Conservation (phyloP, 208 protist genomes). For the Herpetomonas samuelpessoai region DNA sequence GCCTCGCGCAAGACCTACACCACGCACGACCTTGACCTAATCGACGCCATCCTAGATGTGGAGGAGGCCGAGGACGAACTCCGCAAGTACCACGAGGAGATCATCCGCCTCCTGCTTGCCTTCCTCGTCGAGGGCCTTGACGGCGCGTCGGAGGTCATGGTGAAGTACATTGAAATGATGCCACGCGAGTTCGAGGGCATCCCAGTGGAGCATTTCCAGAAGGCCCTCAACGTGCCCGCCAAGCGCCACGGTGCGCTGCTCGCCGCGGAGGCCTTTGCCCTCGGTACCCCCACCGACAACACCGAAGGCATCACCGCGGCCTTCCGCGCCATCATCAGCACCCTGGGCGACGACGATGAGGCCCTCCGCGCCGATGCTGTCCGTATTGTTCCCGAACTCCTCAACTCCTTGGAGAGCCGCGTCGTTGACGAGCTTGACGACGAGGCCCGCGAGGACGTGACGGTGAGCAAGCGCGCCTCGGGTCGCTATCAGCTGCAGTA, state of each 20-base stretch:
- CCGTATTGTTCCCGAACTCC: conserved; percentile 52
- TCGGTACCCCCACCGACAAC: conserved; percentile 63
- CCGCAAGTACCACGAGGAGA: conserved; percentile 51
- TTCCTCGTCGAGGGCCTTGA: conserved; percentile 66
- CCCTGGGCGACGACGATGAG: conserved; percentile 61
- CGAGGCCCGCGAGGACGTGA: conserved; percentile 76
- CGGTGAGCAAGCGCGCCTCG: conserved; percentile 69
- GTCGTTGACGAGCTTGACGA: conserved; percentile 56
- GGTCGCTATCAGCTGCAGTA: conserved; percentile 85
- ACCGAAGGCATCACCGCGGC: conserved; percentile 60
- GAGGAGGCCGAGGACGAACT: conserved; percentile 80
- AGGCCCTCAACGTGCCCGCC: conserved; percentile 54
- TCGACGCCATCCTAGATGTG: conserved; percentile 77
- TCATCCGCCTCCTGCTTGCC: conserved; percentile 51
- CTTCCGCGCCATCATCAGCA: conserved; percentile 67
- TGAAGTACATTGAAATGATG: conserved; percentile 57
- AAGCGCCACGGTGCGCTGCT: conserved; percentile 68
- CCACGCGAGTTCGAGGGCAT: conserved; percentile 46
- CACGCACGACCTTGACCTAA: conserved; percentile 62
- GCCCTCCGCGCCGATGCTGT: conserved; percentile 42
- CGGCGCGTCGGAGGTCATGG: conserved; percentile 48
- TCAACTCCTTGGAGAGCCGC: conserved; percentile 62
- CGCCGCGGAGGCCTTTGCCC: conserved; percentile 62
- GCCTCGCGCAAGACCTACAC: conserved; percentile 42
- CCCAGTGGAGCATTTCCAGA: conserved; percentile 58